A percentile compares a stretch with the other conserved stretches of the same genome.
Evolutionary conservation across 805 yeast genomes (phyloP).

Genomic region (Candida nemodendra): DNA sequence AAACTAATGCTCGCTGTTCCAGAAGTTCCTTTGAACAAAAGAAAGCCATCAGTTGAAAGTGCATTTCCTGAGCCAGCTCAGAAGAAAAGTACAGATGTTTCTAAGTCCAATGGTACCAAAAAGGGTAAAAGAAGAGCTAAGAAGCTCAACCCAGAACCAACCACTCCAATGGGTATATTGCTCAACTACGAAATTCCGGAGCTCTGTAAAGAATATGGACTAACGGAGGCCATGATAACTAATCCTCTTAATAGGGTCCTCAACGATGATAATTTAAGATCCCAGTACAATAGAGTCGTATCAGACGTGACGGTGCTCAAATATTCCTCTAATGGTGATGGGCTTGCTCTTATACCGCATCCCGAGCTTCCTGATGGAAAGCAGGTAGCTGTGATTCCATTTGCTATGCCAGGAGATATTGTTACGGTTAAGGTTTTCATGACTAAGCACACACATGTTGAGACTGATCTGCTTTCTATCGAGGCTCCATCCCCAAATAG

Average conservation of each 20-base stretch:
- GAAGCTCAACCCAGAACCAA: slow-evolving; percentile 66
- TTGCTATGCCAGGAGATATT: slow-evolving; percentile 82
- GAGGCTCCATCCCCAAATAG: slow-evolving; percentile 38
- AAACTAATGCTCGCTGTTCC: background rate
- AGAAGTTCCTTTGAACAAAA: slow-evolving; percentile 2
- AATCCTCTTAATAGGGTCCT: slow-evolving; percentile 68
- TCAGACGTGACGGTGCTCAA: slow-evolving; percentile 54
- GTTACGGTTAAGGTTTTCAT: slow-evolving; percentile 71
- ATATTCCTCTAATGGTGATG: slow-evolving; percentile 83
- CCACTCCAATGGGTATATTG: slow-evolving; percentile 79
- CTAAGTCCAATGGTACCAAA: background rate
- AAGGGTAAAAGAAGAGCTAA: slow-evolving; percentile 47
- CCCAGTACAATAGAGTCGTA: slow-evolving; percentile 51
- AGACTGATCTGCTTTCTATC: slow-evolving; percentile 62
- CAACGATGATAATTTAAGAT: slow-evolving; percentile 50
- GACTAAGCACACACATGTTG: slow-evolving; percentile 72
- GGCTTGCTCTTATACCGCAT: slow-evolving; percentile 66
- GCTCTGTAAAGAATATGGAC: slow-evolving; percentile 42
- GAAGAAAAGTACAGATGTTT: slow-evolving; percentile 2
- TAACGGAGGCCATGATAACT: slow-evolving; percentile 46
- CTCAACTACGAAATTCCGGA: slow-evolving; percentile 64
- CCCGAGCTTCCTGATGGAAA: slow-evolving; percentile 45
- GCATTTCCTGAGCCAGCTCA: too few relatives aligned
- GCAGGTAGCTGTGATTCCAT: slow-evolving; percentile 80
- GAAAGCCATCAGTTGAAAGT: too few relatives aligned